These are phyloP conservation scores for Russula ochroleuca DNA, from an alignment of 768 basidiomycete genomes.

Conservation along the genomic window DNA sequence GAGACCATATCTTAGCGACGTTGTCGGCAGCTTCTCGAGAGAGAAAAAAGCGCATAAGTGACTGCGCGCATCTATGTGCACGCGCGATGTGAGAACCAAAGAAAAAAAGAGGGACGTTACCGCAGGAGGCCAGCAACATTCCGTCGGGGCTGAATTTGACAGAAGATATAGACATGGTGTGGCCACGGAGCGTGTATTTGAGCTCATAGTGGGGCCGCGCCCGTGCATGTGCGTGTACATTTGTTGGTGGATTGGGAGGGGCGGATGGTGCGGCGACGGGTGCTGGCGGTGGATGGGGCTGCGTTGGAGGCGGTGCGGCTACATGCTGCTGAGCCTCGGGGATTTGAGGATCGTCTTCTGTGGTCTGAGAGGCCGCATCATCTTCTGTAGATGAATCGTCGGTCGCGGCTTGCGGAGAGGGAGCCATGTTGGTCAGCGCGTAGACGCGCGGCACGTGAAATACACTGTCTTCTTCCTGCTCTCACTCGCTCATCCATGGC, in stretches of 20 bases:
- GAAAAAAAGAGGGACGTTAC: slow-evolving; percentile 42
- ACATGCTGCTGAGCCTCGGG: slow-evolving; percentile 55
- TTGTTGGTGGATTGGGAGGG: slow-evolving; percentile 15
- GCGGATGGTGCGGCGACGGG: slow-evolving; percentile 17
- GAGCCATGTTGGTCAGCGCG: slow-evolving; percentile 2
- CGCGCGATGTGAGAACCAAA: background rate
- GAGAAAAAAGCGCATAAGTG: background rate
- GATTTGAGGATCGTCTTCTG: slow-evolving; percentile 78
- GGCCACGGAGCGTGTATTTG: slow-evolving; percentile 64
- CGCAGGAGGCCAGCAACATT: slow-evolving; percentile 76
- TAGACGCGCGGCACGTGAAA: too few relatives aligned
- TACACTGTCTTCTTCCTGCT: too few relatives aligned
- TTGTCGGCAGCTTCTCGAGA: slow-evolving; percentile 62
- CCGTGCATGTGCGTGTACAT: slow-evolving; percentile 34
- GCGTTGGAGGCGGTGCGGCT: slow-evolving; percentile 39
- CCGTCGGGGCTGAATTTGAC: slow-evolving; percentile 93
- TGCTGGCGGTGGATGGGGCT: slow-evolving; percentile 35
- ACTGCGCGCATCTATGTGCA: background rate
- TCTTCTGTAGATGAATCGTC: slow-evolving; percentile 49
- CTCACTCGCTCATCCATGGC: background rate
- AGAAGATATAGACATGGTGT: slow-evolving; percentile 79
- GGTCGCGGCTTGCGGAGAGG: slow-evolving; percentile 14
- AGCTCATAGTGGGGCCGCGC: slow-evolving; percentile 64
- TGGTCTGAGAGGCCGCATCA: slow-evolving; percentile 74
- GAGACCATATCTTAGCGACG: slow-evolving; percentile 77